phyloP scores from a whole-genome alignment of 1,284 basidiomycete species.

The Apiotrichum sp. region DNA sequence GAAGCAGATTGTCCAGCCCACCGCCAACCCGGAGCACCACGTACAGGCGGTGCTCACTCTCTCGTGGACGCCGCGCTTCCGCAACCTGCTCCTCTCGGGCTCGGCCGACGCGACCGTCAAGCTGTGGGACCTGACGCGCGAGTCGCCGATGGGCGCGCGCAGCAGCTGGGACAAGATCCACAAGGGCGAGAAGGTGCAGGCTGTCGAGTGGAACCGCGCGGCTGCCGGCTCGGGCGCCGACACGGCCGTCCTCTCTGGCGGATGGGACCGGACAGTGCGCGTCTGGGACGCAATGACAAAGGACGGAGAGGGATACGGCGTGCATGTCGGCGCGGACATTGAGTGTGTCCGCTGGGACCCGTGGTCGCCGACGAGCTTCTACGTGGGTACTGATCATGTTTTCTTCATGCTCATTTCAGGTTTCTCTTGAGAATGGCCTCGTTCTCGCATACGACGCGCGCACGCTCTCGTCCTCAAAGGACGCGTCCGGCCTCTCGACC shows the following conservation, averaged over 20 bases:
- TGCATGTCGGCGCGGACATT: slow-evolving; percentile 78
- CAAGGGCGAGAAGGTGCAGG: slow-evolving; percentile 88
- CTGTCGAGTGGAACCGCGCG: slow-evolving; percentile 87
- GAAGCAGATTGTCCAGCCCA: slow-evolving; percentile 72
- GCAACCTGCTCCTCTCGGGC: slow-evolving; percentile 85
- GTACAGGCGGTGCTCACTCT: slow-evolving; percentile 88
- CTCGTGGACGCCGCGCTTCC: slow-evolving; percentile 84
- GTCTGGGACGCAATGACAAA: slow-evolving; percentile 88
- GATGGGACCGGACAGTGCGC: slow-evolving; percentile 86
- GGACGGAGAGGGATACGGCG: slow-evolving; percentile 64
- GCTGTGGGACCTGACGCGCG: slow-evolving; percentile 87
- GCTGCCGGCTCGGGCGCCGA: slow-evolving; percentile 54
- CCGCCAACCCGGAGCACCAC: slow-evolving; percentile 66
- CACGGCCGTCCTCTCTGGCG: slow-evolving; percentile 82
- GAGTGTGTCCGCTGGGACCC: slow-evolving; percentile 95
- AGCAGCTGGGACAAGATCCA: slow-evolving; percentile 77
- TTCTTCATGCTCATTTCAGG: slow-evolving; percentile 49
- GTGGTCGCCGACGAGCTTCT: slow-evolving; percentile 80
- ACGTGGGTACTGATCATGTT: slow-evolving; percentile 54
- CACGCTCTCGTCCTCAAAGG: slow-evolving; percentile 60
- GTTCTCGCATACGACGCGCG: slow-evolving; percentile 88
- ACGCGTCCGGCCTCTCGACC: slow-evolving; percentile 15
- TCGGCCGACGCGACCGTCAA: slow-evolving; percentile 95
- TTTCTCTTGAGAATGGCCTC: slow-evolving; percentile 85
- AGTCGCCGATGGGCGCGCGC: slow-evolving; percentile 58